Evolutionary conservation across 306 rosid species (phyloP), one percentile per base, ranked within the genome.

Genomic region (Adenanthera pavonina): DNA sequence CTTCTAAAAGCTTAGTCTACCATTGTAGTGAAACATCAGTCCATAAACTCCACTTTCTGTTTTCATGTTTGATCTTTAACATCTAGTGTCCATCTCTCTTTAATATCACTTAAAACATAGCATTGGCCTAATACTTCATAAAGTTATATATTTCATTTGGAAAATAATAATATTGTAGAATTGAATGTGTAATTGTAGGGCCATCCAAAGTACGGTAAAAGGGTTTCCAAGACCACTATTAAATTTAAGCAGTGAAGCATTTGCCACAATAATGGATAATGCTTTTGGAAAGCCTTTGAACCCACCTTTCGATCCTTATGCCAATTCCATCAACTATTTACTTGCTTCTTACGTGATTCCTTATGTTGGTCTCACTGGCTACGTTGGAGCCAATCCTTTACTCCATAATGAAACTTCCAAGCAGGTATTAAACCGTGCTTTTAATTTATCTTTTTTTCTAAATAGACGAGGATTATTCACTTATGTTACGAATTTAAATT

Each of bases 341-440:
- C 4, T 54, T 0, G 61, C 61, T 2, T 16, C 61, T 54, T 54
- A 54, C 19, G 11, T n/a, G 11, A 54, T 54, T 19, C 61, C 13
- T 54, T 54, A 54, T 3, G 61, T 54, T 54, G 61, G 61, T 19
- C 61, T 54, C 61, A 54, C 61, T 54, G 61, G 61, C 33, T 54
- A 54, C 5, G 61, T 54, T n/a, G 33, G 61, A 54, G 33, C 61
- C 3, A n/a, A 2, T 54, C 61, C 61, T 54, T 2, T 54, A 33
- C 61, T 54, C 3, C 61, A 54, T n/a, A 54, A n/a, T 54, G 0
- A 0, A 30, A n/a, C 33, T 12, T n/a, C 61, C 61, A 54, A n/a
- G 6, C 61, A 54, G 61, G 61, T 54, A 17, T 53, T 14, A 0
- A 25, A 25, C 30, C 30, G 1, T 25, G 30, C 30, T 25, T 25